These are phyloP conservation scores for Pisolithus orientalis DNA, from an alignment of 768 basidiomycete species.

Conservation along the genomic window DNA sequence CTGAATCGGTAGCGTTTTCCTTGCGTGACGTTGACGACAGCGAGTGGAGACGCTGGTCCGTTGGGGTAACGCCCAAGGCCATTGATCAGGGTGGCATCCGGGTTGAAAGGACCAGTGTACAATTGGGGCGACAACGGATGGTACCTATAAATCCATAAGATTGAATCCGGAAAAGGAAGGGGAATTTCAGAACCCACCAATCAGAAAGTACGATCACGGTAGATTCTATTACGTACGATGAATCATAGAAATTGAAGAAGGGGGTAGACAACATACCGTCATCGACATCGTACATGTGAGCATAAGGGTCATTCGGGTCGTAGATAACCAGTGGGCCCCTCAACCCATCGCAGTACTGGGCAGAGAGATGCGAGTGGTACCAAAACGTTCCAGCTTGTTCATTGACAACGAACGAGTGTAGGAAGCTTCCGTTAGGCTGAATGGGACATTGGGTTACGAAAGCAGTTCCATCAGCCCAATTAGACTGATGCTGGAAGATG, in stretches of 20 bases:
- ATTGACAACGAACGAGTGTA: slow-evolving; percentile 14
- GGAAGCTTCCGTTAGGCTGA: slow-evolving; percentile 9
- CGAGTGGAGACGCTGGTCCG: slow-evolving; percentile 27
- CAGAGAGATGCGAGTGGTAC: slow-evolving; percentile 35
- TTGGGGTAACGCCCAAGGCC: slow-evolving; percentile 33
- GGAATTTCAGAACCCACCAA: not conserved
- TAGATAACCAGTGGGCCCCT: slow-evolving; percentile 38
- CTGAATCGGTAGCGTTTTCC: slow-evolving; percentile 35
- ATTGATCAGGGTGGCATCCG: slow-evolving; percentile 33
- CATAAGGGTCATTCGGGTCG: slow-evolving; percentile 35
- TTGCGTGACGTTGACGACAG: slow-evolving; percentile 28
- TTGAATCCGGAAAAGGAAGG: too few species aligned
- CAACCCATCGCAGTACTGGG: slow-evolving; percentile 34
- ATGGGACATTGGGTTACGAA: slow-evolving; percentile 32
- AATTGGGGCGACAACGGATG: not conserved
- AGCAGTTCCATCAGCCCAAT: slow-evolving; percentile 39
- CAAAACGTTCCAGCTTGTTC: slow-evolving; percentile 26
- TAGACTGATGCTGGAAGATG: slow-evolving; percentile 38
- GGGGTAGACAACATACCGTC: slow-evolving; percentile 27
- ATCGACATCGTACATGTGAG: slow-evolving; percentile 36
- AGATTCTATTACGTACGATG: not conserved
- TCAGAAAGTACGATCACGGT: not conserved
- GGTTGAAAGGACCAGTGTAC: slow-evolving; percentile 10
- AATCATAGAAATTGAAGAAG: not conserved
- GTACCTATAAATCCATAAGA: slow-evolving; percentile 6